Evolutionary conservation across 2,329 filamentous ascomycete genomes (phyloP).

Genomic region (Fusarium sp.): DNA sequence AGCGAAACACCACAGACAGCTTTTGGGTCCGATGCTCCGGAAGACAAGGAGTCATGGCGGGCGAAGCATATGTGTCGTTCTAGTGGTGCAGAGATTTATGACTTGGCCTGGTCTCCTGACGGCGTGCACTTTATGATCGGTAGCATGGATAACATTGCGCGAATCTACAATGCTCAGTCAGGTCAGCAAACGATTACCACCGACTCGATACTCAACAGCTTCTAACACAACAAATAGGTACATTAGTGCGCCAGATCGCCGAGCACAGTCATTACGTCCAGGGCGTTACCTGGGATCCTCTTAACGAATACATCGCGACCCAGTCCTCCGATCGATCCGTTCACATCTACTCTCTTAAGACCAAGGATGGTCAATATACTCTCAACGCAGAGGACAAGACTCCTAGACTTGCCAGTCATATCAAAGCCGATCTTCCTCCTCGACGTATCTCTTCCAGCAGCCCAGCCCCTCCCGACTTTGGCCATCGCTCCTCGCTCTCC

Average conservation of each 20-base stretch:
- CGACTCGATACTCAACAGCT: background rate
- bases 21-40: constrained; percentile 85
- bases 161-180: constrained; percentile 94
- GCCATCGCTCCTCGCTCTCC: constrained; percentile 73
- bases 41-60: constrained; percentile 97
- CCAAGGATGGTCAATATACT: constrained; percentile 95
- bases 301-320: constrained; percentile 98
- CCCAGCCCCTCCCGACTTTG: constrained; percentile 87
- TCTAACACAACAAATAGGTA: constrained; percentile 53
- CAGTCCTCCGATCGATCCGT: constrained; percentile 98
- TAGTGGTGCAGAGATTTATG: constrained; percentile 95
- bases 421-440: constrained; percentile 89
- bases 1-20: constrained; percentile 76
- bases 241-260: constrained; percentile 88
- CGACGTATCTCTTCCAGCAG: constrained; percentile 91
- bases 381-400: constrained; percentile 75
- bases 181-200: constrained; percentile 64
- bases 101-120: constrained; percentile 98
- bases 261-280: constrained; percentile 99
- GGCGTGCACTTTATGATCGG: constrained; percentile 96
- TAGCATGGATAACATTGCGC: constrained; percentile 98
- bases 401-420: constrained; percentile 82
- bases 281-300: constrained; percentile 96
- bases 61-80: constrained; percentile 98
- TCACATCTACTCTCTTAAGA: constrained; percentile 96